Evolutionary conservation across 148 eudicot genomes (phyloP), one percentile per base, ranked within the genome.

Genomic region (Polygonum maritimum): DNA sequence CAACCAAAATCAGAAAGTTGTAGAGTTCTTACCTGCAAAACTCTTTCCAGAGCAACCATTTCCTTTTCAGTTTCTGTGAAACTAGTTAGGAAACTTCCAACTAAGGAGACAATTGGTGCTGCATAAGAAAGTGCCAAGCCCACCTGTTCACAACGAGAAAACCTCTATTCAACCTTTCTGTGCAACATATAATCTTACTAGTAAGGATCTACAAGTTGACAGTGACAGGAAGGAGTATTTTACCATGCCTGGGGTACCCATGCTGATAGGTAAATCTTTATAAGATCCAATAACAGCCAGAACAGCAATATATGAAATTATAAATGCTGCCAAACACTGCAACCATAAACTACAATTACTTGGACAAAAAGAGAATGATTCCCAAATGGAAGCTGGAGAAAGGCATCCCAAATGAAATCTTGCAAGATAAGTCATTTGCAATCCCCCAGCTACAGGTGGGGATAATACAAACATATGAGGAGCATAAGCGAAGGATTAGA

Each of bases 1-100:
- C 47, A 22, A n/a, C n/a, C n/a, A 18, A 33, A 69, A 12, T 60
- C 65, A 55, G 14, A 45, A n/a, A 49, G 48, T 80, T 52, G 12
- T 58, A 47, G 44, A 73, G 21, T 48, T 44, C 82, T 51, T 84
- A 88, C 98, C 93, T 95, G 89, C 57, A 85, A 81, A 70, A 90
- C 89, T 84, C 98, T 92, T 89, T 95, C 98, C 74, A 95, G 86
- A 71, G 98, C 87, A 79, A 95, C 98, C 96, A 95, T 89, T 83
- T 95, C 98, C 82, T 95, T 95, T 80, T 95, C 98, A 21, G 98
- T 92, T 76, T 95, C 98, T 16, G 97, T 89, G 82, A 92, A 92
- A 82, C 98, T 95, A 49, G 97, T 85, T 75, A 95, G 83, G 78
- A 90, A 95, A 80, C 90, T 95, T 79, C 98, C 97, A 67, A 95